phyloP scores from a whole-genome alignment of 192 early-diverging fungal species.

The Backusella luteola region DNA sequence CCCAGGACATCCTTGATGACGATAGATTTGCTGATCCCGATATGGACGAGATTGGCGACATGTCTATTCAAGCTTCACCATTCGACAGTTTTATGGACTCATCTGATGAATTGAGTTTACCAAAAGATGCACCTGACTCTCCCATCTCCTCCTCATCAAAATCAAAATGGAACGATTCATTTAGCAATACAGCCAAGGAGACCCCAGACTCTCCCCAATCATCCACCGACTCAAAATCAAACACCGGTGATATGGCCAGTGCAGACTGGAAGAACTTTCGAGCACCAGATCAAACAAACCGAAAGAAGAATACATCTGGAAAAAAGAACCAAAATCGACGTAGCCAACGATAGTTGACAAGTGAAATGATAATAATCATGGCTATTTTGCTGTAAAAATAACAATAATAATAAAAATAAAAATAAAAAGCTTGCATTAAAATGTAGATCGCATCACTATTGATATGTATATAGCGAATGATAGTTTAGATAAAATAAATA shows the following conservation, averaged over 20 bases:
- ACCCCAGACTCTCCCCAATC: neutral
- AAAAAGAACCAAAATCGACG: neutral
- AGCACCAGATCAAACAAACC: neutral
- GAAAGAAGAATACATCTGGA: neutral
- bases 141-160: neutral
- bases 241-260: neutral
- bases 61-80: neutral
- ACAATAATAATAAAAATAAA: too few species aligned
- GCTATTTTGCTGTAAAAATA: neutral
- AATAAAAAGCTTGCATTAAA: too few species aligned
- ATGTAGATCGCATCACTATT: too few species aligned
- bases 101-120: neutral
- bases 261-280: neutral
- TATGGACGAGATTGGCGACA: neutral
- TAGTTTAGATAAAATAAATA: too few species aligned
- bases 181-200: neutral
- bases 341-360: neutral
- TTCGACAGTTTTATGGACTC: neutral
- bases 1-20: neutral
- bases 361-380: neutral
- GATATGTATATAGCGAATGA: too few species aligned
- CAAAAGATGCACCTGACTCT: neutral
- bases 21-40: conserved; percentile 13
- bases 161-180: neutral
- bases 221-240: neutral